phyloP scores from a whole-genome alignment of 768 basidiomycete genomes.

The Auriscalpium vulgare region DNA sequence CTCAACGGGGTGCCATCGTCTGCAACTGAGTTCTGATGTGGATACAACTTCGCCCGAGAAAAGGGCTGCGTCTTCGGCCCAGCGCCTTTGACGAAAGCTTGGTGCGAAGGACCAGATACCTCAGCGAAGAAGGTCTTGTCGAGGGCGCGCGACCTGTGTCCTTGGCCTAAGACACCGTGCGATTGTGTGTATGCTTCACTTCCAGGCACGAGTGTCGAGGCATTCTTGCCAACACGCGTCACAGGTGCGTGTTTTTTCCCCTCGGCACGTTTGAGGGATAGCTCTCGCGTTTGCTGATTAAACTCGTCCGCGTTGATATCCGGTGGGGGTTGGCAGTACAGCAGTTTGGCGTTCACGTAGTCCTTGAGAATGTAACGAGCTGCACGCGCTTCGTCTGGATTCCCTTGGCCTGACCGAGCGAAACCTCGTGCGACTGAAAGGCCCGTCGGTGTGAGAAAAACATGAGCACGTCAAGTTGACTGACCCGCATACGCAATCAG shows the following conservation, averaged over 20 bases:
- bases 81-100: slow-evolving; percentile 59
- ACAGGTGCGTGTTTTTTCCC: slow-evolving; percentile 87
- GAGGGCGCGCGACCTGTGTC: slow-evolving; percentile 57
- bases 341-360: slow-evolving; percentile 89
- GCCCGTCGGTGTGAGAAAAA: neutral
- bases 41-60: slow-evolving; percentile 59
- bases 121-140: slow-evolving; percentile 80
- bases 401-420: slow-evolving; percentile 89
- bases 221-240: slow-evolving; percentile 76
- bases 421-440: slow-evolving; percentile 82
- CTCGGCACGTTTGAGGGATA: slow-evolving; percentile 47
- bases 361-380: slow-evolving; percentile 93
- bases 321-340: slow-evolving; percentile 90
- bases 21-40: slow-evolving; percentile 76
- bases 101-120: slow-evolving; percentile 39
- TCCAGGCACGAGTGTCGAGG: slow-evolving; percentile 68
- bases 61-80: slow-evolving; percentile 50
- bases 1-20: slow-evolving; percentile 67
- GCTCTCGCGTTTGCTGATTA: slow-evolving; percentile 62
- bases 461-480: slow-evolving; percentile 26
- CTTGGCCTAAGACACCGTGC: slow-evolving; percentile 16
- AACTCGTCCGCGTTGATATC: slow-evolving; percentile 55
- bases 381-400: slow-evolving; percentile 92
- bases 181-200: slow-evolving; percentile 5
- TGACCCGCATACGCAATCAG: slow-evolving; percentile 87